Base-by-base conservation (phyloP, 129 eudicot genomes). In the Saussurea involucrata region DNA sequence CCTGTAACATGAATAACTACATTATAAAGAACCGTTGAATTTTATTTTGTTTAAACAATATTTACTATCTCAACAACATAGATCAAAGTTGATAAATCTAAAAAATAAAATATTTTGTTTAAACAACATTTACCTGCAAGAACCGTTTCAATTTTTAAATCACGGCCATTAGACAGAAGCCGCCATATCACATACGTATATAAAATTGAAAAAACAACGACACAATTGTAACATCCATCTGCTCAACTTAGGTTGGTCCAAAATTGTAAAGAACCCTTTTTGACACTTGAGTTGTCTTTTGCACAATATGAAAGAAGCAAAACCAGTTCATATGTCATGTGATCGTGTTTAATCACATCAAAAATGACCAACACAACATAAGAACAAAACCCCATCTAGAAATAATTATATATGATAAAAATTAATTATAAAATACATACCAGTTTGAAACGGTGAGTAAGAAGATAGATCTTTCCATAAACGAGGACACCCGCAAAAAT, bases 191-290 rank as follows among this genome's bases (percentile, higher is more conserved):
- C 49, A 34, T 68, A 68, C 24, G 12, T 33, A 34, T 68, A 8
- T 36, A 68, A 18, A n/a, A 68, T 10, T 18, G 3, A 68, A 3
- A 33, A 34, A 18, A 36, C 12, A 69, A 55, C 36, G 18, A 36
- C 31, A 69, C 74, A 69, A 40, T 3, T 40, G 17, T 67, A 42
- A n/a, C 20, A 69, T 69, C 74, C 74, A 40, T 37, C 5, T n/a
- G 40, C 29, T 37, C 17, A 40, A 18, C 32, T 20, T 36, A 21
- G 21, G 10, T n/a, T n/a, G 61, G 61, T 53, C 61, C 61, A 76
- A 46, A n/a, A n/a, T 21, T 76, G 57, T 66, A 53, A 73, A 77
- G 60, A 77, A 37, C 68, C 67, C 75, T 68, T 77, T 77, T 75
- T 75, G 63, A 73, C 77, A 57, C 22, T 73, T 73, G 53, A 73